Base-by-base conservation (phyloP, 129 eudicot genomes). In the Deinandra increscens region DNA sequence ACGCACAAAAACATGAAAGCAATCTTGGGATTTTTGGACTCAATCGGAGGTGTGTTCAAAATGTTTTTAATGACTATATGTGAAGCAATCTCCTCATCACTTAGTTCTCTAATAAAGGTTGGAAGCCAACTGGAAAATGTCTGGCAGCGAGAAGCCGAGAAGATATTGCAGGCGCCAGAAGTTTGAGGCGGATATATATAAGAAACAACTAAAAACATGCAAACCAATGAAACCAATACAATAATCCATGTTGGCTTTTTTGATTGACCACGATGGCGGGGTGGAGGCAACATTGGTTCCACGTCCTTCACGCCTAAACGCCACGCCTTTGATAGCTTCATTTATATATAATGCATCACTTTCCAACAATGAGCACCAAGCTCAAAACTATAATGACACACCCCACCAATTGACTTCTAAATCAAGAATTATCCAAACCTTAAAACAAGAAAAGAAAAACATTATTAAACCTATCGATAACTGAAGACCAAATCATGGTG, bases 171-270 rank as follows among this genome's bases (percentile, higher is more conserved):
- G 6, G 13, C 5, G 23, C 44, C 12, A 60, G 43, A 60, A 14
- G 65, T 60, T 34, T 33, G 44, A 60, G 66, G 66, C n/a, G 66
- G 44, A 60, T 85, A 82, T n/a, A 94, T 73, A 75, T 89, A 94
- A 36, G 96, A 97, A 68, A 88, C 81, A 33, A 94, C 85, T 73
- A 89, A 69, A 75, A 89, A 94, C 80, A 94, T 43, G 74, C 88
- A 70, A 69, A 90, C 93, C 78, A 94, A 68, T 51, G 87, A 82
- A 72, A 90, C 69, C 83, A 94, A 80, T n/a, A 87, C 80, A 9
- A 94, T 81, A n/a, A 94, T 89, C 99, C 99, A 94, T 22, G 88
- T 80, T 62, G 97, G 99, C 50, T 86, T 82, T 82, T 82, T 94
- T 15, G 82, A 31, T 49, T 76, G 89, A 62, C 85, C 71, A 15